Percentiles rank a stretch among this genome's conserved stretches.
Conservation (phyloP, 2,329 filamentous ascomycete genomes). For the Aulographum hederae region DNA sequence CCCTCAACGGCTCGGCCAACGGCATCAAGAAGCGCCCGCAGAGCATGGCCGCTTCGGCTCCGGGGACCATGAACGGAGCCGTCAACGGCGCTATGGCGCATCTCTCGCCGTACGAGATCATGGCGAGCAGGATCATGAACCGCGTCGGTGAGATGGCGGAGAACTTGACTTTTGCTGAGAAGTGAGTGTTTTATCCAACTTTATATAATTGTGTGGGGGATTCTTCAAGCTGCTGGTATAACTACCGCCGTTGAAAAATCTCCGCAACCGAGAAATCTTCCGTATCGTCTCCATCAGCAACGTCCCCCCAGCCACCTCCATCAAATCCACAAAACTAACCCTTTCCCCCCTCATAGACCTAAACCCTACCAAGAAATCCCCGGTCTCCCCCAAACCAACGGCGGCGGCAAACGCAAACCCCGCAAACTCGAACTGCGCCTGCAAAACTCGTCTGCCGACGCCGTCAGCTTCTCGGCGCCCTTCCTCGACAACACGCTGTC, state of each 20-base stretch:
- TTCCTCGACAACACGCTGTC: slow-evolving; percentile 33
- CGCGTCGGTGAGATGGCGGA: slow-evolving; percentile 33
- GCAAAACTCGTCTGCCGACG: slow-evolving; percentile 15
- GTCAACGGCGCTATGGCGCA: slow-evolving; percentile 10
- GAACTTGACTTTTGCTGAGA: slow-evolving; percentile 25
- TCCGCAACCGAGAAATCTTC: no score
- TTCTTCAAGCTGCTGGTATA: neutral
- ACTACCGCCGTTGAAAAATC: slow-evolving; percentile 1
- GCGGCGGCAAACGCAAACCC: slow-evolving; percentile 20
- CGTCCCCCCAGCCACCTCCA: no score
- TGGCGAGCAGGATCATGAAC: slow-evolving; percentile 31
- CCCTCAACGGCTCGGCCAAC: neutral
- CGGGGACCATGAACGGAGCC: neutral
- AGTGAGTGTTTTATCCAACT: slow-evolving; percentile 13
- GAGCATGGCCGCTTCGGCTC: neutral
- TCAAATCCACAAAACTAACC: neutral
- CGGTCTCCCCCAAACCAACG: slow-evolving; percentile 9
- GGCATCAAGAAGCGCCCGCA: neutral
- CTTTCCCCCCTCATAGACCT: neutral
- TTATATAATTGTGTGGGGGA: no score
- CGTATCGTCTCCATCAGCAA: no score
- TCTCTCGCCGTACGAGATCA: slow-evolving; percentile 28
- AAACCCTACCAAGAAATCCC: slow-evolving; percentile 7
- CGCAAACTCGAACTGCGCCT: slow-evolving; percentile 32
- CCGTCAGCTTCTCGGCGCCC: slow-evolving; percentile 30